phyloP scores from a whole-genome alignment of 352 stramenopile species.

The Pythium folliculosum region DNA sequence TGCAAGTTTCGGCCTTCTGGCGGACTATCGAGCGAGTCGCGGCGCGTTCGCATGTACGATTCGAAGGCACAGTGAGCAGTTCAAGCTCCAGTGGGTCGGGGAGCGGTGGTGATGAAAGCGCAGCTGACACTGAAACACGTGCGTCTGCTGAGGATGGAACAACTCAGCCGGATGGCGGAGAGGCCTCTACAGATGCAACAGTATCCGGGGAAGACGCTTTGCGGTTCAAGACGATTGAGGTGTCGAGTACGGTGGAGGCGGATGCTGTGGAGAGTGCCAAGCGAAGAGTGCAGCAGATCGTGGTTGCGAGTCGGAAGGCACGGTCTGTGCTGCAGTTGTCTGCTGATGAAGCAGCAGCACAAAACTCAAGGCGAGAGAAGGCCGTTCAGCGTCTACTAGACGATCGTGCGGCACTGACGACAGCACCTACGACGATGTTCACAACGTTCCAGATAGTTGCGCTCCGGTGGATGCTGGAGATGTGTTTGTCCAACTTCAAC shows the following conservation, averaged over 20 bases:
- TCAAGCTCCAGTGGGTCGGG: not conserved
- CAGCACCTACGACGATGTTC: conserved; percentile 43
- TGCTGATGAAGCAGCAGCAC: not conserved
- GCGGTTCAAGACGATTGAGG: conserved; percentile 22
- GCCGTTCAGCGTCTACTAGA: conserved; percentile 24
- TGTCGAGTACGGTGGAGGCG: conserved; percentile 24
- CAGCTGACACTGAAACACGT: not conserved
- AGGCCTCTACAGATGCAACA: conserved; percentile 8
- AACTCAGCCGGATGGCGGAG: conserved; percentile 13
- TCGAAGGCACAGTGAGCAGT: conserved; percentile 38
- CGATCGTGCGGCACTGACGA: not conserved
- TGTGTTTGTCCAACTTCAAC: conserved; percentile 66
- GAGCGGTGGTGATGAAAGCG: not conserved
- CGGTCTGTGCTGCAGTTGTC: conserved; percentile 11
- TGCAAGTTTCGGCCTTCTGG: conserved; percentile 83
- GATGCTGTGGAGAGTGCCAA: conserved; percentile 34
- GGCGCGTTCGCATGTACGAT: conserved; percentile 69
- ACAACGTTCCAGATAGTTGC: conserved; percentile 77
- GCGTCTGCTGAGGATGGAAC: not conserved
- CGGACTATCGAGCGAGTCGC: conserved; percentile 84
- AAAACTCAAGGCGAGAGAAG: conserved; percentile 3
- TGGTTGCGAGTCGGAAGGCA: conserved; percentile 45
- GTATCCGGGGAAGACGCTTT: not conserved
- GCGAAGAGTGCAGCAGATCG: conserved; percentile 31
- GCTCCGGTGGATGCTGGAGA: conserved; percentile 79